These are phyloP conservation scores for Coprinopsis strossmayeri DNA, from an alignment of 768 basidiomycete species.

Conservation along the genomic window DNA sequence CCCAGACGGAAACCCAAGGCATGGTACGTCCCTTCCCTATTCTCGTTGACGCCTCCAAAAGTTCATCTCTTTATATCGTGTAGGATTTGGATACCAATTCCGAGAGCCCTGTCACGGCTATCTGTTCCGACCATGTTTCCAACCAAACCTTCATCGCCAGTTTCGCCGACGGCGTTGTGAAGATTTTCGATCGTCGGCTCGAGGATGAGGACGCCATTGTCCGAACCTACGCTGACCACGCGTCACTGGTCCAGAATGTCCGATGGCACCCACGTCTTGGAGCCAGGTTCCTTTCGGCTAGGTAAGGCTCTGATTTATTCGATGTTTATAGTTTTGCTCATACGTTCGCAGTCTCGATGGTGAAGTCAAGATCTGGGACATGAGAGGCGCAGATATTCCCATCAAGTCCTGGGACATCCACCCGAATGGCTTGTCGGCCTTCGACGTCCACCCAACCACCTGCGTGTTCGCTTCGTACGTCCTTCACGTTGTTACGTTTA, in stretches of 20 bases:
- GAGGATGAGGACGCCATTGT: conserved; percentile 81
- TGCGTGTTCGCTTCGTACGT: conserved; percentile 83
- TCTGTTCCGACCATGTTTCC: conserved; percentile 69
- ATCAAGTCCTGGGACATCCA: conserved; percentile 59
- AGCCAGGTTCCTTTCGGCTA: conserved; percentile 77
- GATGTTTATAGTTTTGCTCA: background rate
- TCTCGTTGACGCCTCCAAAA: background rate
- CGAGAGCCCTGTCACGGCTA: conserved; percentile 83
- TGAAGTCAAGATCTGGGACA: conserved; percentile 87
- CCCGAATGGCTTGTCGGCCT: conserved; percentile 68
- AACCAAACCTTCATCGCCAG: conserved; percentile 82
- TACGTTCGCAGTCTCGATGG: conserved; percentile 65
- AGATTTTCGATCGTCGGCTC: conserved; percentile 88
- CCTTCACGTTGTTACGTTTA: background rate
- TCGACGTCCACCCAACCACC: conserved; percentile 81
- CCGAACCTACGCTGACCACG: conserved; percentile 67
- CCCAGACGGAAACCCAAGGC: conserved; percentile 75
- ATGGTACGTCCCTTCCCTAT: conserved; percentile 42
- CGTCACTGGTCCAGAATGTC: conserved; percentile 87
- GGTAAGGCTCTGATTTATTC: conserved; percentile 36
- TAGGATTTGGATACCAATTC: conserved; percentile 89
- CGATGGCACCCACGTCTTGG: conserved; percentile 69
- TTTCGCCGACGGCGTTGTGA: conserved; percentile 88
- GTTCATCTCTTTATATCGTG: background rate
- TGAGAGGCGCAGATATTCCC: conserved; percentile 57